Evolutionary conservation across 1,284 basidiomycete species (phyloP).

Genomic region (Cutaneotrichosporon spelunceum): DNA sequence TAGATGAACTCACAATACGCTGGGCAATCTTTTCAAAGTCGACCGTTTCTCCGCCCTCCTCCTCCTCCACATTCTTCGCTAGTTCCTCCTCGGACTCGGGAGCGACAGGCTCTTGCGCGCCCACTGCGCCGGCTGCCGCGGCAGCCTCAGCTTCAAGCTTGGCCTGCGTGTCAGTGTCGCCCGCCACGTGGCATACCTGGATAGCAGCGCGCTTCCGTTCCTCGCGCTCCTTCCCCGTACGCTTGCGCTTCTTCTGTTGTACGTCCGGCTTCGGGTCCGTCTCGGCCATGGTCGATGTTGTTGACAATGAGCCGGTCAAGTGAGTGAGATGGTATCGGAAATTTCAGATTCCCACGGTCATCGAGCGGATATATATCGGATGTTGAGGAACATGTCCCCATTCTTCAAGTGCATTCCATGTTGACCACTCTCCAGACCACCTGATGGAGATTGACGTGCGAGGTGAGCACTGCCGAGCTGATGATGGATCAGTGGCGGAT

Average conservation of each 20-base stretch:
- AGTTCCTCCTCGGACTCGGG: slow-evolving; percentile 1
- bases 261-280: not conserved
- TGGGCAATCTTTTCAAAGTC: slow-evolving; percentile 34
- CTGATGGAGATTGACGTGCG: not conserved
- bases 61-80: slow-evolving; percentile 7
- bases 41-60: slow-evolving; percentile 13
- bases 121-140: slow-evolving; percentile 3
- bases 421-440: no score
- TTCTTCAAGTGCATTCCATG: no score
- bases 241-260: slow-evolving; percentile 44
- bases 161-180: slow-evolving; percentile 16
- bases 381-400: not conserved
- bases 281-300: slow-evolving; percentile 14
- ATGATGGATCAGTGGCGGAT: no score
- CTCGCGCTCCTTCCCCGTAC: slow-evolving; percentile 48
- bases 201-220: slow-evolving; percentile 44
- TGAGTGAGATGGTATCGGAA: slow-evolving; percentile 1
- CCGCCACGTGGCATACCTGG: slow-evolving; percentile 21
- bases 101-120: not conserved
- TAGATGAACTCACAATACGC: slow-evolving; percentile 35
- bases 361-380: not conserved
- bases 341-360: slow-evolving; percentile 23
- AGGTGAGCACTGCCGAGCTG: no score
- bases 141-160: slow-evolving; percentile 21
- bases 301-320: not conserved